Conservation (phyloP, 139 green algal genomes). For the Coccomyxa sp. region DNA sequence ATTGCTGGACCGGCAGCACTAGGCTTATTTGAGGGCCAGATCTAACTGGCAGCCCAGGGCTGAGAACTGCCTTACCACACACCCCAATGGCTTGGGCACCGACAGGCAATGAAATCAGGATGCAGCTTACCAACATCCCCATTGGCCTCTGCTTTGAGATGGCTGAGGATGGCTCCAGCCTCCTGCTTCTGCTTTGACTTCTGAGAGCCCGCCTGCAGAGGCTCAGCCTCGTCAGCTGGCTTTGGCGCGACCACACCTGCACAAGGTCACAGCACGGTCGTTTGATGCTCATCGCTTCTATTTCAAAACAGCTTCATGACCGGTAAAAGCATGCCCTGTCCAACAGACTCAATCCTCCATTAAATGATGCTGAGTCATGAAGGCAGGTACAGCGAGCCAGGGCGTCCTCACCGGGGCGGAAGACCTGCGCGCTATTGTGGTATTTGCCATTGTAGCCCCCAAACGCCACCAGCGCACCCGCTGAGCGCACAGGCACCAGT, state of each 20-base stretch:
- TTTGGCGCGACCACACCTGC: no score
- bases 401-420: conserved; percentile 30
- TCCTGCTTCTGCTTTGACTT: neutral
- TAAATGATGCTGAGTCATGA: neutral
- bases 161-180: neutral
- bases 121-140: neutral
- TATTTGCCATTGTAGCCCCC: conserved; percentile 75
- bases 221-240: neutral
- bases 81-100: neutral
- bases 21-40: no score
- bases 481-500: conserved; percentile 35
- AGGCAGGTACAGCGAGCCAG: no score
- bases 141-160: neutral
- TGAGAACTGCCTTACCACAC: neutral
- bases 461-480: conserved; percentile 56
- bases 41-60: neutral
- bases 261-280: no score
- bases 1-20: no score
- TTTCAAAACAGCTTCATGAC: no score
- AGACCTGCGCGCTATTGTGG: conserved; percentile 46
- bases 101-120: no score
- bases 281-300: no score
- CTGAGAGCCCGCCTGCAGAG: no score
- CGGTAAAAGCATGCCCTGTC: neutral
- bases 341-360: neutral